Evolutionary conservation across 768 basidiomycete species (phyloP), one percentile per base, ranked within the genome.

Genomic region (Pisolithus microcarpus): DNA sequence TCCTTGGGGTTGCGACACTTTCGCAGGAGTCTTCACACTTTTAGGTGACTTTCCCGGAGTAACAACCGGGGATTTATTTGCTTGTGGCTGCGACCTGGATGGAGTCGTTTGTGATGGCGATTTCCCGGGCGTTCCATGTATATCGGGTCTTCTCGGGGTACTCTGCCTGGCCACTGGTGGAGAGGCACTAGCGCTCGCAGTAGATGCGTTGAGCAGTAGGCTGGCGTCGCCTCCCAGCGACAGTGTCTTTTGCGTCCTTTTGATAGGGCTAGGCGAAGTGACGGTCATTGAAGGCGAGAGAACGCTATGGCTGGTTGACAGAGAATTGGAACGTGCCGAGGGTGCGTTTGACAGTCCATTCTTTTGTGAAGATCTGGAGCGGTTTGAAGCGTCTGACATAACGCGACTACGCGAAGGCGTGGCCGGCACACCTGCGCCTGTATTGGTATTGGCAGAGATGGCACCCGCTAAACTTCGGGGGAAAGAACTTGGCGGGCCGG

Each of bases 381-480:
- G 59, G 56, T 61, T 57, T 57, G 53, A 36, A 66, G 69, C 26
- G 71, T 73, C 71, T 8, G 78, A 80, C 54, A 69, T 62, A 50
- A 80, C 71, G 34, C 76, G 70, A 48, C 71, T 60, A 47, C 70
- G 71, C 52, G 70, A 64, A 21, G 69, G 67, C 66, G 68, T 62
- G 52, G 65, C 69, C 43, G 62, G 61, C 48, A 70, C 61, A 39
- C 58, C 54, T 44, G 24, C 28, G 23, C 50, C 49, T 38, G 49
- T 45, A 44, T 52, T 50, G 43, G 52, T 58, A 34, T 48, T 62
- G 21, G 39, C 31, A 47, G 61, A 54, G 21, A 58, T 51, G 16
- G 61, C 52, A 39, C 59, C 34, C 13, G 34, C 52, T 21, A 59
- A 2, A 24, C 55, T 38, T 16, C 57, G 58, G 24, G 61, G 30